A percentile compares a stretch with the other conserved stretches of the same genome.
phyloP scores from a whole-genome alignment of 176 grass and related monocot genomes.

The Rhynchospora pubera region DNA sequence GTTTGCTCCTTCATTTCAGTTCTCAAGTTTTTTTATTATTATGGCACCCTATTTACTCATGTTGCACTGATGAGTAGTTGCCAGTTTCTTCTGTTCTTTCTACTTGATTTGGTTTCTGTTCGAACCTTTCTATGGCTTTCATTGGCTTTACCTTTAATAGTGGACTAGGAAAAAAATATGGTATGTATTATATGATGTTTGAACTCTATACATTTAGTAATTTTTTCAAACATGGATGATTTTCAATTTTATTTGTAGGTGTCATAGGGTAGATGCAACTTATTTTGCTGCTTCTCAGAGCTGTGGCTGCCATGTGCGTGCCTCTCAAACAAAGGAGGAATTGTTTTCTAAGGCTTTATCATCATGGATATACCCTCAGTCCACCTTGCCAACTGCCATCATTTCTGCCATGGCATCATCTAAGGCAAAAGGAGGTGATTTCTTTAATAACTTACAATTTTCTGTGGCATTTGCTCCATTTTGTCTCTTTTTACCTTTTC shows the following conservation, averaged over 20 bases:
- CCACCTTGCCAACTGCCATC: conserved; percentile 45
- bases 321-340: conserved; percentile 27
- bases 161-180: background rate
- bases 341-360: conserved; percentile 55
- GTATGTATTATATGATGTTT: background rate
- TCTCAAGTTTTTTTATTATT: background rate
- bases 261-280: conserved; percentile 48
- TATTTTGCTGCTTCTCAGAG: conserved; percentile 25
- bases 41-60: background rate
- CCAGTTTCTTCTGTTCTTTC: background rate
- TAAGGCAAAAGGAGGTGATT: conserved; percentile 59
- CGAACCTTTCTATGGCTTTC: background rate
- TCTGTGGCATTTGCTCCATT: background rate
- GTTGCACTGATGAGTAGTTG: background rate
- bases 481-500: background rate
- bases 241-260: conserved; percentile 39
- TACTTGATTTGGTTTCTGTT: background rate
- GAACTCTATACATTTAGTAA: background rate
- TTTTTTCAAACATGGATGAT: background rate
- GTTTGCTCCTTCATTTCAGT: background rate
- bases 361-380: conserved; percentile 92
- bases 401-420: conserved; percentile 64
- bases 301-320: conserved; percentile 13
- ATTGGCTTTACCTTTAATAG: background rate
- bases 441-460: background rate